Evolutionary conservation across 1,284 basidiomycete species (phyloP).

Genomic region (Flammula alnicola): DNA sequence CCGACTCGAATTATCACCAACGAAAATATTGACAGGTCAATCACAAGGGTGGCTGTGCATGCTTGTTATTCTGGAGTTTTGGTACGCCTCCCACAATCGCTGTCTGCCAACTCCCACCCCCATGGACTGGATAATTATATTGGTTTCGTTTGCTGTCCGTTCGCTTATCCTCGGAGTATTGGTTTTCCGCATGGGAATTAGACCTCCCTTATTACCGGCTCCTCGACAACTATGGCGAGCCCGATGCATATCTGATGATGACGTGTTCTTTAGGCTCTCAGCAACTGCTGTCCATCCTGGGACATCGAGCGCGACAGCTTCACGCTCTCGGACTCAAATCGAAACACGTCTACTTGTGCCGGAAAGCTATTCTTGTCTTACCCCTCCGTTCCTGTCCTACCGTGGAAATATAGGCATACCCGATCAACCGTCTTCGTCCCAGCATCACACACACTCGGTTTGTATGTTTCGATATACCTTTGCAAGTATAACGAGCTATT

Average conservation of each 20-base stretch:
- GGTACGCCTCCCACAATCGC: too few relatives aligned
- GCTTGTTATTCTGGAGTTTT: too few relatives aligned
- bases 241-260: too few relatives aligned
- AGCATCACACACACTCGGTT: constrained; percentile 8
- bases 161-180: not conserved
- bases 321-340: not conserved
- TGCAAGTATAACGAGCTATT: constrained; percentile 1
- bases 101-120: not conserved
- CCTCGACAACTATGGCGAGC: not conserved
- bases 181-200: not conserved
- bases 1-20: not conserved
- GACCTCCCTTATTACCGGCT: not conserved
- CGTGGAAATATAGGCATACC: not conserved
- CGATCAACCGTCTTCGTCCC: constrained; percentile 4
- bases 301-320: constrained; percentile 4
- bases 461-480: constrained; percentile 1
- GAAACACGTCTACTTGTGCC: not conserved
- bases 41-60: not conserved
- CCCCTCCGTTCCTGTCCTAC: not conserved
- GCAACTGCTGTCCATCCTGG: not conserved
- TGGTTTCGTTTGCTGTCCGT: not conserved
- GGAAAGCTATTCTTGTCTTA: not conserved
- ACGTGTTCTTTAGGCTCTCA: constrained; percentile 1
- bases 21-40: not conserved
- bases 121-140: not conserved